Evolutionary conservation across 2,329 filamentous ascomycete genomes (phyloP).

Genomic region (Cercospora sp.): DNA sequence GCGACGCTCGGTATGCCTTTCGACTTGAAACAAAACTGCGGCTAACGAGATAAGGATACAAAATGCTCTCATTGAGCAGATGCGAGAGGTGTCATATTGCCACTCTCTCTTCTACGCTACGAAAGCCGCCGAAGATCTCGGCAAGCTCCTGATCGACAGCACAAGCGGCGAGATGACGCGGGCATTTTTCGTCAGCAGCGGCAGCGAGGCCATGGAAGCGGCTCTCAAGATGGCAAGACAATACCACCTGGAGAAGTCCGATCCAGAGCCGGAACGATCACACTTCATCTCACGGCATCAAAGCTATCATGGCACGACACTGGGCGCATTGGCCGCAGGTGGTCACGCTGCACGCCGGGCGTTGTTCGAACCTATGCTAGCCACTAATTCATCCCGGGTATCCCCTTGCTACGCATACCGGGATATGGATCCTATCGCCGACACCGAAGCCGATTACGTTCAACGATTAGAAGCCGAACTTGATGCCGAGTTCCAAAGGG

Average conservation of each 20-base stretch:
- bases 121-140: conserved; percentile 55
- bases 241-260: conserved; percentile 61
- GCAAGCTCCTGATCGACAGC: conserved; percentile 51
- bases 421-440: conserved; percentile 35
- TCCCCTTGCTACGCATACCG: conserved; percentile 69
- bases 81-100: conserved; percentile 60
- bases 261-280: conserved; percentile 55
- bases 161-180: conserved; percentile 56
- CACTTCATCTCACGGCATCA: conserved; percentile 65
- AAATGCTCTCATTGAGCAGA: conserved; percentile 60
- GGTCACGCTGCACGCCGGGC: conserved; percentile 62
- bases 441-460: conserved; percentile 60
- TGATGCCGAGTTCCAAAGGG: conserved; percentile 63
- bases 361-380: conserved; percentile 62
- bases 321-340: conserved; percentile 66
- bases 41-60: conserved; percentile 47
- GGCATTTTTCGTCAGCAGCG: conserved; percentile 60
- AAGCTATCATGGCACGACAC: conserved; percentile 70
- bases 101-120: conserved; percentile 61
- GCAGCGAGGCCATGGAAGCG: conserved; percentile 68
- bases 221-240: conserved; percentile 68
- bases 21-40: not conserved
- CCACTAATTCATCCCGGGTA: conserved; percentile 57
- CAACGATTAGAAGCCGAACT: conserved; percentile 63
- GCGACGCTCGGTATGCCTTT: conserved; percentile 50